Evolutionary conservation across 1,139 yeast species (phyloP), one percentile per base, ranked within the genome.

Genomic region (Williopsis jadinii): DNA sequence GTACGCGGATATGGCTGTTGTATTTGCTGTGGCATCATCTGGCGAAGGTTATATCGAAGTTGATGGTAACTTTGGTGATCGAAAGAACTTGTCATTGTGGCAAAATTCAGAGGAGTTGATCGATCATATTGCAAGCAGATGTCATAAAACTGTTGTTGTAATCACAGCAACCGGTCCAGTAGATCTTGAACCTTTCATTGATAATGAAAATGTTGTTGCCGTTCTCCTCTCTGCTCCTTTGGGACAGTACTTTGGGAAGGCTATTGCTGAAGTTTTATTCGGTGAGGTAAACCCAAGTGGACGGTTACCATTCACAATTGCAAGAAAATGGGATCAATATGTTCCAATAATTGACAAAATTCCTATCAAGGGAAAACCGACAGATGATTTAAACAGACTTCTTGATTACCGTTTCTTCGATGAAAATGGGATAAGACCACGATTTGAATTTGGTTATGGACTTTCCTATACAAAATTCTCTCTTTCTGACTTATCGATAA

Each of bases 201-300:
- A 76, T 30, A 63, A 74, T 51, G 78, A 73, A 36, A 76, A 75
- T 51, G 71, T 78, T 33, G 77, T 75, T 30, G 84, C 71, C 1
- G 79, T 78, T 5, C 44, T 79, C 14, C 75, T 65, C 53, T 64
- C 78, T 8, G 71, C 80, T 11, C 81, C 83, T 5, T 66, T 74
- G 41, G 84, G 84, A 24, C 81, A 79, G 54, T 75, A 63, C 57
- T 68, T 67, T 47, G 76, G 72, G 42, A 47, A 63, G 49, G 73
- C 70, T 11, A 62, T 73, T 33, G 73, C 73, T 2, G 74, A 74
- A 28, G 56, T 72, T 12, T 58, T 75, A 40, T 79, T 77, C 60
- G 85, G 85, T 2, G 80, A 73, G 34, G 66, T 63, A 19, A 75
- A 75, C 49, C 84, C 84, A 8, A 73, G 80, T 15, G 85, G 84